Evolutionary conservation across 345 rosid species (phyloP).

Genomic region (Salix arbutifolia): DNA sequence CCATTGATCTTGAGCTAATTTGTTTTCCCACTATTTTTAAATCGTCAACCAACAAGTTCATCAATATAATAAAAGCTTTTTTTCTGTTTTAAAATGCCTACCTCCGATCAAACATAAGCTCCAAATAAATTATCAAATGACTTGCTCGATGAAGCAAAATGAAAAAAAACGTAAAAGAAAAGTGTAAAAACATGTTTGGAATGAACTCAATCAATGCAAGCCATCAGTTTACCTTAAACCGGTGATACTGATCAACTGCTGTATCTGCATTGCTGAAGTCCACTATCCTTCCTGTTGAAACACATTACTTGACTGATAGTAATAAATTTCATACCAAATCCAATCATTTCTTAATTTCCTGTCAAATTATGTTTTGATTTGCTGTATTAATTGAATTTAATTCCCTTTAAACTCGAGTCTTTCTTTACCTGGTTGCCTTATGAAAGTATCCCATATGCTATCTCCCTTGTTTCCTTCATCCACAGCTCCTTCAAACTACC

Average conservation of each 20-base stretch:
- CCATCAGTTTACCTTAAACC: constrained; percentile 48
- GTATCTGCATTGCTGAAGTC: constrained; percentile 97
- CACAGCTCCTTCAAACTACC: constrained; percentile 86
- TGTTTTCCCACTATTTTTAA: not conserved
- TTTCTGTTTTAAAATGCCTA: constrained; percentile 10
- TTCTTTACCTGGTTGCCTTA: constrained; percentile 59
- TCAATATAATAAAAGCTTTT: not conserved
- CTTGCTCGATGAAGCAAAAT: not conserved
- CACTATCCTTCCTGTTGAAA: constrained; percentile 63
- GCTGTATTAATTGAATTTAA: not conserved
- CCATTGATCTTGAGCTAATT: not conserved
- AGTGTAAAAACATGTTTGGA: not conserved
- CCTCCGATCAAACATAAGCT: not conserved
- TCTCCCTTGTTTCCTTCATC: constrained; percentile 84
- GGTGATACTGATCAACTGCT: constrained; percentile 86
- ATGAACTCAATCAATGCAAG: not conserved
- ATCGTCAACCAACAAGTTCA: not conserved
- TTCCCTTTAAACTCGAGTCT: not conserved
- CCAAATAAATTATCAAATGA: not conserved
- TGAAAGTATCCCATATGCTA: constrained; percentile 88
- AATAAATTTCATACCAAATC: too few relatives aligned
- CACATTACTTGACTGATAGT: not conserved
- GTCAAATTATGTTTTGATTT: not conserved
- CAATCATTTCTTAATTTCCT: not conserved
- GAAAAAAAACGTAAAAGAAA: not conserved